Percentiles rank a stretch among this genome's conserved stretches.
phyloP scores from a whole-genome alignment of 805 yeast genomes.

The Wickerhamia fluorescens region DNA sequence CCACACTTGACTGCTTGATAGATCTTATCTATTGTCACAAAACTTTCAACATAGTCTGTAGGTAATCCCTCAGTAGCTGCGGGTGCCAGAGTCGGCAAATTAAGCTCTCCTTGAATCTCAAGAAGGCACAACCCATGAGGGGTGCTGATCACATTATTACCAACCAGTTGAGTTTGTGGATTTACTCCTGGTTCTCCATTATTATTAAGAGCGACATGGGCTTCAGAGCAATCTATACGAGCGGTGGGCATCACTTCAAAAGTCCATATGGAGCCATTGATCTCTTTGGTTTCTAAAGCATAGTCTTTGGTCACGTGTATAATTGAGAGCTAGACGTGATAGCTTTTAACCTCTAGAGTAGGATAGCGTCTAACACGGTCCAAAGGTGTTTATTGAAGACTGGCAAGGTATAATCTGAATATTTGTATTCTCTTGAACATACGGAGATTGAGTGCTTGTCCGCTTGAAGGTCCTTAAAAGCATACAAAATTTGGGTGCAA shows the following conservation, averaged over 20 bases:
- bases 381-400: no score
- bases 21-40: slow-evolving; percentile 25
- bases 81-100: slow-evolving; percentile 36
- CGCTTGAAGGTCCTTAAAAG: no score
- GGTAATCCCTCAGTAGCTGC: slow-evolving; percentile 12
- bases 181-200: slow-evolving; percentile 3
- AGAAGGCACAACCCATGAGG: slow-evolving; percentile 52
- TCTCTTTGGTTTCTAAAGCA: no score
- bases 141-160: slow-evolving; percentile 33
- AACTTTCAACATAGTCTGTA: slow-evolving; percentile 21
- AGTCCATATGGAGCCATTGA: no score
- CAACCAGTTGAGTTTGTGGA: background rate
- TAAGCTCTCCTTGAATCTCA: slow-evolving; percentile 71
- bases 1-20: slow-evolving; percentile 49
- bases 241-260: slow-evolving; percentile 10
- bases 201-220: slow-evolving; percentile 2
- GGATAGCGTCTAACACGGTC: no score
- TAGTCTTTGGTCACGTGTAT: no score
- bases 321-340: background rate
- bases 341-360: no score
- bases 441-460: no score
- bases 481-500: no score
- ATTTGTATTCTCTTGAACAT: no score
- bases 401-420: no score
- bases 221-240: slow-evolving; percentile 4